phyloP scores from a whole-genome alignment of 2,329 filamentous ascomycete species.

The Sporothrix variecibatus region DNA sequence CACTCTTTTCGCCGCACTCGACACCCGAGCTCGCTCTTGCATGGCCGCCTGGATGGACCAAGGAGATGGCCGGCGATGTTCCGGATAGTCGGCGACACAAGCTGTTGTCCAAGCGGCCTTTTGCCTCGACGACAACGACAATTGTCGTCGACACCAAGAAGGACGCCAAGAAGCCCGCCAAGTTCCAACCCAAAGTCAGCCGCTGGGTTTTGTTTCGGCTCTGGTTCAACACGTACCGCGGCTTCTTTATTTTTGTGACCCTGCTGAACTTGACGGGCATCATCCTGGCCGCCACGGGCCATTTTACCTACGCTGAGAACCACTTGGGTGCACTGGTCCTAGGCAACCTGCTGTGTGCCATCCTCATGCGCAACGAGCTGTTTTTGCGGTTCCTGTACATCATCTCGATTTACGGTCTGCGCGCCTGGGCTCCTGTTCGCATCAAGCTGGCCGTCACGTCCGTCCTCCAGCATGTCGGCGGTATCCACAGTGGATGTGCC shows the following conservation, averaged over 20 bases:
- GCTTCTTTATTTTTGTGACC: conserved; percentile 44
- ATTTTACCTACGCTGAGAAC: conserved; percentile 42
- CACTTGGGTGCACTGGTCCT: conserved; percentile 44
- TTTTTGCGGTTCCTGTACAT: conserved; percentile 43
- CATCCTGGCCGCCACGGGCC: conserved; percentile 38
- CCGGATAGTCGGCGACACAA: neutral
- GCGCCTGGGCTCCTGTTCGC: conserved; percentile 42
- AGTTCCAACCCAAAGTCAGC: conserved; percentile 30
- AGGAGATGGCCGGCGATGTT: neutral
- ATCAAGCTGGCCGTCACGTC: conserved; percentile 43
- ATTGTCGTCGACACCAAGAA: neutral
- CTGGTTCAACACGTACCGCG: conserved; percentile 46
- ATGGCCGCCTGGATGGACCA: conserved; percentile 14
- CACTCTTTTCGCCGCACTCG: conserved; percentile 4
- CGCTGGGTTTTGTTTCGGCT: conserved; percentile 41
- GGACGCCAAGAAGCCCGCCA: neutral
- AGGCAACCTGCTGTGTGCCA: conserved; percentile 43
- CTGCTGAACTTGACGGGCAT: conserved; percentile 42
- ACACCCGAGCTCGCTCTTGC: neutral
- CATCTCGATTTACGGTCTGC: conserved; percentile 43
- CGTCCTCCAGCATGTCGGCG: conserved; percentile 45
- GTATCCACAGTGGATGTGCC: conserved; percentile 45
- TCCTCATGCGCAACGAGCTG: conserved; percentile 45
- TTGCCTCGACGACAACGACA: neutral
- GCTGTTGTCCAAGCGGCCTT: neutral